phyloP scores from a whole-genome alignment of 2,329 filamentous ascomycete genomes.

The Aspergillus floridensis region DNA sequence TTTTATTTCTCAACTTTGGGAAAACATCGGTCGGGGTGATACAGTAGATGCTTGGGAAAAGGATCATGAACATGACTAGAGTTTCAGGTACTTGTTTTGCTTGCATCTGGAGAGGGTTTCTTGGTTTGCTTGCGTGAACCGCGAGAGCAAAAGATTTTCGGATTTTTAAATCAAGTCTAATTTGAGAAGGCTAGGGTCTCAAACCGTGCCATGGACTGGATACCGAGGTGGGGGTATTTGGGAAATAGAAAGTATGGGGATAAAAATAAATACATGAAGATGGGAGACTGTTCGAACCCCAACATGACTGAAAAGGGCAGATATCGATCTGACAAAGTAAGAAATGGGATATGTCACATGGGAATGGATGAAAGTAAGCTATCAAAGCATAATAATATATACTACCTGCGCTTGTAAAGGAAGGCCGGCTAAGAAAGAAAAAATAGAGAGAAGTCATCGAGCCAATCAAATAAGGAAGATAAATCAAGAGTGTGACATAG shows the following conservation, averaged over 20 bases:
- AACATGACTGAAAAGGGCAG: not conserved
- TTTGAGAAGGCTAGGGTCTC: not conserved
- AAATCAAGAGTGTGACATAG: not conserved
- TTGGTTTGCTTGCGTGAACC: not conserved
- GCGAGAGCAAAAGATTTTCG: not conserved
- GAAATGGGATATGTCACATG: too few species aligned
- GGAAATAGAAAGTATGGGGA: not conserved
- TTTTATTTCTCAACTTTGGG: not conserved
- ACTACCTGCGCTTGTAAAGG: conserved; percentile 3
- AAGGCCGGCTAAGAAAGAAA: not conserved
- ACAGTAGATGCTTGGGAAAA: not conserved
- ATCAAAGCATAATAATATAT: not conserved
- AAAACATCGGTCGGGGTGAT: not conserved
- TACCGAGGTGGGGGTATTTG: not conserved
- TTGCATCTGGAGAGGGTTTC: too few species aligned
- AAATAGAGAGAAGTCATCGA: not conserved
- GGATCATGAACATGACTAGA: not conserved
- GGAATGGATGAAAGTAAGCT: not conserved
- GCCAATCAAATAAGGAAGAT: not conserved
- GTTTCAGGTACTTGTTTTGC: not conserved
- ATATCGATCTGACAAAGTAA: too few species aligned
- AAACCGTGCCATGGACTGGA: not conserved
- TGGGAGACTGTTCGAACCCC: not conserved
- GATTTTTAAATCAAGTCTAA: not conserved
- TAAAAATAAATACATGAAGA: not conserved